These are phyloP conservation scores for Ceratobasidium sp. DNA, from an alignment of 1,284 basidiomycete species.

Conservation along the genomic window DNA sequence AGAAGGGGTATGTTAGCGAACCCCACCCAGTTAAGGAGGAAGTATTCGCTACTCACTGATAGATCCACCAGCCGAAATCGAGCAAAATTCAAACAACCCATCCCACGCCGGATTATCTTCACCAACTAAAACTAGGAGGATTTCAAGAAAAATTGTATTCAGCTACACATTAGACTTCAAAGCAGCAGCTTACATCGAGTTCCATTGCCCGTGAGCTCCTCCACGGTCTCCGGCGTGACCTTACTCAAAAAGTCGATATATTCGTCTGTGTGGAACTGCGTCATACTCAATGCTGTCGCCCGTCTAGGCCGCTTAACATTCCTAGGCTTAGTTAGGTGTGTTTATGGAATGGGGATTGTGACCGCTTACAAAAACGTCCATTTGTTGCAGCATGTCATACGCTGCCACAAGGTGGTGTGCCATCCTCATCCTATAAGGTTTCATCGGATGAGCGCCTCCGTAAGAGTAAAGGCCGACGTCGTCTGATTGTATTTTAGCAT, in stretches of 20 bases:
- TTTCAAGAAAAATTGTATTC: too few relatives aligned
- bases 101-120: constrained; percentile 98
- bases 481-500: constrained; percentile 51
- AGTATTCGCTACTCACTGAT: constrained; percentile 60
- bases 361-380: constrained; percentile 83
- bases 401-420: constrained; percentile 91
- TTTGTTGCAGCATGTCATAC: constrained; percentile 88
- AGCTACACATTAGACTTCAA: too few relatives aligned
- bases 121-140: constrained; percentile 79
- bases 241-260: constrained; percentile 90
- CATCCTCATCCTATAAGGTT: constrained; percentile 91
- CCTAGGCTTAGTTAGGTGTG: constrained; percentile 21
- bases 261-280: constrained; percentile 96
- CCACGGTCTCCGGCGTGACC: constrained; percentile 88
- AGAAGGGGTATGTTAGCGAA: neutral
- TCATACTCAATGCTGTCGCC: constrained; percentile 84
- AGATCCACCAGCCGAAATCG: constrained; percentile 94
- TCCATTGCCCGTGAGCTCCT: constrained; percentile 83
- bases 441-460: constrained; percentile 91
- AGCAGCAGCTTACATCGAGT: constrained; percentile 71
- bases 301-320: constrained; percentile 75
- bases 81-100: constrained; percentile 96
- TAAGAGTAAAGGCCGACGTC: constrained; percentile 87
- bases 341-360: neutral
- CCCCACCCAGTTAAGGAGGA: neutral